phyloP scores from a whole-genome alignment of 2,329 filamentous ascomycete species.

The Byssothecium circinans region DNA sequence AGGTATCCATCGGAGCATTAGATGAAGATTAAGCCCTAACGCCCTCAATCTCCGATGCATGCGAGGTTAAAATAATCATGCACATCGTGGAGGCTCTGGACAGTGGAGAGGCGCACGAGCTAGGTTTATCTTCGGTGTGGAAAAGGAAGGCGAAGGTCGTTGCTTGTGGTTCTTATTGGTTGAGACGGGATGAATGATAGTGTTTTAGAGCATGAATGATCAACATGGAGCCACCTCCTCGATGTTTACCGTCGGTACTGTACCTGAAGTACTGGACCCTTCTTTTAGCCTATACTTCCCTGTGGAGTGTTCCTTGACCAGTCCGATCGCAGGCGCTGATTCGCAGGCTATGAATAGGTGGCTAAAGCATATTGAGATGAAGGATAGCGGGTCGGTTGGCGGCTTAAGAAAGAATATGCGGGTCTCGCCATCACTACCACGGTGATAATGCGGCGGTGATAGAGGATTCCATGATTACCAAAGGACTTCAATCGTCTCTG shows the following conservation, averaged over 20 bases:
- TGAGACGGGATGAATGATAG: slow-evolving; percentile 11
- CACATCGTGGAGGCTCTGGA: slow-evolving; percentile 1
- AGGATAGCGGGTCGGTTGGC: neutral
- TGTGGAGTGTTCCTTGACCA: slow-evolving; percentile 6
- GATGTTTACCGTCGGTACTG: slow-evolving; percentile 4
- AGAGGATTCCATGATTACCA: no score
- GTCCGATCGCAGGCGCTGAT: slow-evolving; percentile 13
- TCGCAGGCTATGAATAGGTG: slow-evolving; percentile 18
- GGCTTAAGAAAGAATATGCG: no score
- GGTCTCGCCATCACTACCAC: no score
- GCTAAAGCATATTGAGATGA: neutral
- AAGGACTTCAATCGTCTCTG: no score
- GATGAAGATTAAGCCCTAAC: neutral
- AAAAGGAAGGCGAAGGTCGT: neutral
- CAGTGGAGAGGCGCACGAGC: no score
- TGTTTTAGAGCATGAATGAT: slow-evolving; percentile 24
- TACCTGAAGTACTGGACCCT: no score
- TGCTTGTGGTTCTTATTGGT: slow-evolving; percentile 12
- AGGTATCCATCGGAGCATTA: no score
- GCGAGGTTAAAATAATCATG: slow-evolving; percentile 7
- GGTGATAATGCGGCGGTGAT: no score
- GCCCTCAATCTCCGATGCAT: slow-evolving; percentile 12
- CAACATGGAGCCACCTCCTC: slow-evolving; percentile 11
- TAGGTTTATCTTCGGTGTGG: neutral
- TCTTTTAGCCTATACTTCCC: no score